These are phyloP conservation scores for Microsporum canis DNA, from an alignment of 2,329 filamentous ascomycete genomes.

Conservation along the genomic window DNA sequence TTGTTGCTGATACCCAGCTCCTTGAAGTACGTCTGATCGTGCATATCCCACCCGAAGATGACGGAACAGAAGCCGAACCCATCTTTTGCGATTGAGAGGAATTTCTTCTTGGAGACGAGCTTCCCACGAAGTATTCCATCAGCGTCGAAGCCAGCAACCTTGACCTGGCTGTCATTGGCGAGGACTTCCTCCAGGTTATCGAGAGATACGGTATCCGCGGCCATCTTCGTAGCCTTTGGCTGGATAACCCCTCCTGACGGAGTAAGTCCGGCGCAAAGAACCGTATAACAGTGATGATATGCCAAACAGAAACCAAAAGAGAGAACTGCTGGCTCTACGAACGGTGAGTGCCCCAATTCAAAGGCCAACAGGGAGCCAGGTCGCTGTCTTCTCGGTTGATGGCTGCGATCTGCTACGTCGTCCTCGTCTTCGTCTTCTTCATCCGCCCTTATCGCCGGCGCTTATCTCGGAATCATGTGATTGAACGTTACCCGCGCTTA, in stretches of 20 bases:
- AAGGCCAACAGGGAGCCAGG: background rate
- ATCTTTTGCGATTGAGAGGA: constrained; percentile 64
- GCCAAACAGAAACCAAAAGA: background rate
- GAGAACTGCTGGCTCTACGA: background rate
- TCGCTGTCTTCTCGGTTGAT: too few relatives aligned
- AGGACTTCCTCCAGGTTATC: constrained; percentile 57
- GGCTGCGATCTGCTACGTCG: background rate
- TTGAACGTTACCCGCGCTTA: background rate
- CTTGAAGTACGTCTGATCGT: constrained; percentile 77
- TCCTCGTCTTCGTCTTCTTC: background rate
- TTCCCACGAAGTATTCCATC: constrained; percentile 83
- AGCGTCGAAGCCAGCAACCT: constrained; percentile 76
- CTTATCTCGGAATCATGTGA: background rate
- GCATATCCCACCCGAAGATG: constrained; percentile 95
- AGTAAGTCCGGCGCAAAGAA: background rate
- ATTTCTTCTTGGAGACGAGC: constrained; percentile 85
- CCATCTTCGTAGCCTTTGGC: background rate
- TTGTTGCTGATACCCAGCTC: constrained; percentile 83
- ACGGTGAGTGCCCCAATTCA: background rate
- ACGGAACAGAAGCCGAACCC: constrained; percentile 93
- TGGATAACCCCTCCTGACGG: background rate
- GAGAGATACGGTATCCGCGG: constrained; percentile 34
- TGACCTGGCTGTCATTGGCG: constrained; percentile 63
- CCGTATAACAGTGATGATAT: background rate
- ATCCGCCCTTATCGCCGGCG: background rate